Evolutionary conservation across 106 monocot species (phyloP), one percentile per base, ranked within the genome.

Genomic region (Platanthera guangdongensis): DNA sequence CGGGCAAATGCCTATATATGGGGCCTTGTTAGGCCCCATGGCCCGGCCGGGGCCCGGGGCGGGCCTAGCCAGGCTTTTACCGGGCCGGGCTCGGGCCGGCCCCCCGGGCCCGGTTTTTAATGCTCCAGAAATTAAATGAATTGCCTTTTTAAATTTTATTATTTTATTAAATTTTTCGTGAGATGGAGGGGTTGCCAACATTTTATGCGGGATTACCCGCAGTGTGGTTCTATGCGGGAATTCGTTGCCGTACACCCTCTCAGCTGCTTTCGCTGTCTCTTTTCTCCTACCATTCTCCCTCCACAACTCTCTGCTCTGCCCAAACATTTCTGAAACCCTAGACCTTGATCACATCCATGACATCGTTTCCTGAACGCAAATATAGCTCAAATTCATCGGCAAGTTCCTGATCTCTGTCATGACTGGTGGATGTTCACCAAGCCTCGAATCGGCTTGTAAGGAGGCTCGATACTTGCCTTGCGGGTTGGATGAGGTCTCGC

Each of bases 401-500:
- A 7, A 48, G 47, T 16, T 46, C 16, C 47, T 70, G 45, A 70
- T 70, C n/a, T 16, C 70, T 65, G 65, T 65, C 32, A 65, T 65
- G 65, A 65, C 65, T 65, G 65, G 65, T 9, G 65, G 32, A 32
- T 65, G 65, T 8, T 65, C 65, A 65, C 13, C 12, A 47, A 70
- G 7, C 47, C 47, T 70, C 39, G 47, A 18, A 46, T 70, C n/a
- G 16, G 6, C 47, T 70, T 70, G n/a, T 70, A 18, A 70, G 12
- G 65, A 46, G 47, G 15, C 47, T 48, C 47, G 25, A 16, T 16
- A 47, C 4, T 46, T 70, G 70, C 22, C n/a, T 11, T 21, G 46
- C 25, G 47, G 70, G 13, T 70, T 70, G 70, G 18, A 70, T 70
- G 70, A 70, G 47, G 46, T 70, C 47, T 70, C 47, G 47, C 45